phyloP scores from a whole-genome alignment of 2,329 filamentous ascomycete genomes.

The Aciculosporium take region DNA sequence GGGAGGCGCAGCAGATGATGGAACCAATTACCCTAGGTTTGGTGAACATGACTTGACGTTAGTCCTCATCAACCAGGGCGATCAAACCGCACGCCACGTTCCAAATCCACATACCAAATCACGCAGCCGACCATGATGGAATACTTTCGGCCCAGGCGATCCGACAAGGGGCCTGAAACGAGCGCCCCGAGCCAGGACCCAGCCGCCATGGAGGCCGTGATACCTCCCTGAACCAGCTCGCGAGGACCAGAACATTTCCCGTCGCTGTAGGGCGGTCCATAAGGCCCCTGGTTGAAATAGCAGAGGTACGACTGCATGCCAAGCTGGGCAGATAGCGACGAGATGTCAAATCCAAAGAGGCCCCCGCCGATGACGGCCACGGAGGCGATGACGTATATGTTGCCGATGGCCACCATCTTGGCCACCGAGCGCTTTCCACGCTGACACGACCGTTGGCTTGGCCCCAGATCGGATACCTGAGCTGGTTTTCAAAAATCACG shows the following conservation, averaged over 20 bases:
- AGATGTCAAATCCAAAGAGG: slow-evolving; percentile 55
- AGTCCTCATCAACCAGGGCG: not conserved
- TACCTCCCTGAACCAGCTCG: slow-evolving; percentile 34
- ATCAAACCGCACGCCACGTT: no score
- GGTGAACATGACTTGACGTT: not conserved
- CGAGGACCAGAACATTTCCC: slow-evolving; percentile 20
- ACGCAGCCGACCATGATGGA: slow-evolving; percentile 36
- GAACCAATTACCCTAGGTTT: slow-evolving; percentile 34
- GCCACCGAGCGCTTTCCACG: not conserved
- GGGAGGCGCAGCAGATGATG: slow-evolving; percentile 28
- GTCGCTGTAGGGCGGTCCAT: slow-evolving; percentile 17
- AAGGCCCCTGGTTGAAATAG: slow-evolving; percentile 24
- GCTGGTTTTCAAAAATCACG: not conserved
- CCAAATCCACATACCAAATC: slow-evolving; percentile 38
- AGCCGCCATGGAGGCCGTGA: slow-evolving; percentile 36
- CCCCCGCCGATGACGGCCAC: slow-evolving; percentile 25
- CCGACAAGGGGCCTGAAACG: slow-evolving; percentile 33
- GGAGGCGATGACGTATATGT: slow-evolving; percentile 22
- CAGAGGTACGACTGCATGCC: slow-evolving; percentile 23
- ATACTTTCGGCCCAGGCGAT: slow-evolving; percentile 33
- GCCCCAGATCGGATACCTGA: no score
- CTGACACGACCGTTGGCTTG: not conserved
- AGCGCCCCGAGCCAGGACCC: slow-evolving; percentile 36
- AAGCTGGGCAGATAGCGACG: slow-evolving; percentile 36
- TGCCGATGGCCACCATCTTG: slow-evolving; percentile 17